These are phyloP conservation scores for Neonectria sp. DNA, from an alignment of 2,329 filamentous ascomycete genomes.

Conservation along the genomic window DNA sequence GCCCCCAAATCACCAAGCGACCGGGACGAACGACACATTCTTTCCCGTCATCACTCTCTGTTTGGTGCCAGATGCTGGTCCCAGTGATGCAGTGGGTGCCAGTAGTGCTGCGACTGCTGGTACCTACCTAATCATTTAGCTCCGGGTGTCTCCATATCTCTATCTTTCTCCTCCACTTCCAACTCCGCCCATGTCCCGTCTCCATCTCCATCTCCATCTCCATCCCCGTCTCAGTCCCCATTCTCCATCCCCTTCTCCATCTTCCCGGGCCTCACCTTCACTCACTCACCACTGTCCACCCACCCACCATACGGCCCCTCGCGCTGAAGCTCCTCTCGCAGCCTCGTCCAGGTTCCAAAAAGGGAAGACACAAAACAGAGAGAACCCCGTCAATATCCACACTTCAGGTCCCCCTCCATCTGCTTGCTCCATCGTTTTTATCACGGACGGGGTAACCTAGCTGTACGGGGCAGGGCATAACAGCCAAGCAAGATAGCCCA, in stretches of 20 bases:
- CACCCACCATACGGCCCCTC: no score
- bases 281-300: neutral
- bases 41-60: slow-evolving; percentile 27
- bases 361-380: neutral
- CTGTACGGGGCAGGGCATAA: neutral
- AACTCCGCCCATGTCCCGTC: slow-evolving; percentile 19
- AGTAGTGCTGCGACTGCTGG: slow-evolving; percentile 1
- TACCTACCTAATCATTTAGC: slow-evolving; percentile 16
- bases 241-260: slow-evolving; percentile 19
- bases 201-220: slow-evolving; percentile 18
- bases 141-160: slow-evolving; percentile 30
- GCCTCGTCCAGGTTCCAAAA: neutral
- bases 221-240: neutral
- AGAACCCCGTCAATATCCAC: slow-evolving; percentile 12
- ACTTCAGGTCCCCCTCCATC: neutral
- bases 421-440: neutral
- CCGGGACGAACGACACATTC: slow-evolving; percentile 30
- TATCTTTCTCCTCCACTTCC: slow-evolving; percentile 17
- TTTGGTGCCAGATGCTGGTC: slow-evolving; percentile 13
- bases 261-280: slow-evolving; percentile 15
- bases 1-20: slow-evolving; percentile 16
- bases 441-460: neutral
- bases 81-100: neutral
- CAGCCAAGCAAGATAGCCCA: neutral
- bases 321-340: neutral